Conservation (phyloP, 768 basidiomycete species). For the Russula brevipes region DNA sequence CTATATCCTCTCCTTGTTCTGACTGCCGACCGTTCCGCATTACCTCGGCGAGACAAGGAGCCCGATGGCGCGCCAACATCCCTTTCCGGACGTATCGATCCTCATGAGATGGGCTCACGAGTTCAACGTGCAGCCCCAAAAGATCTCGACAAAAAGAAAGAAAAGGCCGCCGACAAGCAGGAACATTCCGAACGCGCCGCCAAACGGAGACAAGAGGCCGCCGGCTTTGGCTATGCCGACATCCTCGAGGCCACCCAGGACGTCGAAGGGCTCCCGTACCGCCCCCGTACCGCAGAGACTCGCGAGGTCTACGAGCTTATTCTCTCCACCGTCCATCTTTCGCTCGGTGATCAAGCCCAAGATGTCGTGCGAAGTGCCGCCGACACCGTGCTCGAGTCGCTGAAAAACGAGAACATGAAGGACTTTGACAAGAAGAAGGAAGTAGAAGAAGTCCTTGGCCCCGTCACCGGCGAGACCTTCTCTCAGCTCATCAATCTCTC, state of each 20-base stretch:
- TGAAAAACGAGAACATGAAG: slow-evolving; percentile 85
- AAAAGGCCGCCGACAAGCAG: slow-evolving; percentile 61
- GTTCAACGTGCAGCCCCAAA: slow-evolving; percentile 78
- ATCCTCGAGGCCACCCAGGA: slow-evolving; percentile 93
- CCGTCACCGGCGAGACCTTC: slow-evolving; percentile 68
- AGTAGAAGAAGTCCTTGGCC: slow-evolving; percentile 71
- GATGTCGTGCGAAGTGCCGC: slow-evolving; percentile 96
- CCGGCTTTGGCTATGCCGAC: slow-evolving; percentile 77
- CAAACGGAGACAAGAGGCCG: slow-evolving; percentile 57
- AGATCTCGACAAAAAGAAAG: slow-evolving; percentile 91
- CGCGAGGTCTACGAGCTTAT: slow-evolving; percentile 92
- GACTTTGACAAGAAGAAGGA: slow-evolving; percentile 98
- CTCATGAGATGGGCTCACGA: slow-evolving; percentile 89
- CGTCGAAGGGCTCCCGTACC: slow-evolving; percentile 87
- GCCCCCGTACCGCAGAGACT: slow-evolving; percentile 91
- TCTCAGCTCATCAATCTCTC: slow-evolving; percentile 75
- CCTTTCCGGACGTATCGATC: slow-evolving; percentile 84
- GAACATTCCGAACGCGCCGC: slow-evolving; percentile 51
- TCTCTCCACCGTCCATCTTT: slow-evolving; percentile 71
- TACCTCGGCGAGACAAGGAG: slow-evolving; percentile 88
- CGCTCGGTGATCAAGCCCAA: slow-evolving; percentile 91
- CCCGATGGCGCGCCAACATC: slow-evolving; percentile 95
- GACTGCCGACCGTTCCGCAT: slow-evolving; percentile 77
- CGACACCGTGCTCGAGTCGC: slow-evolving; percentile 80
- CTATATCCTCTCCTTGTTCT: slow-evolving; percentile 92